Conservation (phyloP, 2,329 filamentous ascomycete species). For the Dothistroma pini region DNA sequence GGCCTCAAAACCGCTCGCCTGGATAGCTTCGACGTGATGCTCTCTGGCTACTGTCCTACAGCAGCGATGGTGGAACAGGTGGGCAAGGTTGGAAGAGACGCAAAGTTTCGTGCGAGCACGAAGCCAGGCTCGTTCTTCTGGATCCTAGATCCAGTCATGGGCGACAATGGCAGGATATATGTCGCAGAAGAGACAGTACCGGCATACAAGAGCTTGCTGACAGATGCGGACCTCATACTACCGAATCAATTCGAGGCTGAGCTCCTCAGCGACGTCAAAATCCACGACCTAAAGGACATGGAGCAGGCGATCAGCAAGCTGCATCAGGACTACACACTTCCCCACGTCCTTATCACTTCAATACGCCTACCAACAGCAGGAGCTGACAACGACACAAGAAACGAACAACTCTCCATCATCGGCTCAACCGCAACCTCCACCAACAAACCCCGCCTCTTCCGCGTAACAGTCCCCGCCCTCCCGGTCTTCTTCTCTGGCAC, state of each 20-base stretch:
- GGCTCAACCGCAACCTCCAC: slow-evolving; percentile 68
- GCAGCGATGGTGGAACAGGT: slow-evolving; percentile 80
- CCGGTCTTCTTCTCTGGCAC: slow-evolving; percentile 96
- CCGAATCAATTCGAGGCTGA: slow-evolving; percentile 98
- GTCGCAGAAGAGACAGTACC: slow-evolving; percentile 89
- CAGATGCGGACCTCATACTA: slow-evolving; percentile 82
- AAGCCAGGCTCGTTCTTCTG: slow-evolving; percentile 83
- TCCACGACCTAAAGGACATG: slow-evolving; percentile 70
- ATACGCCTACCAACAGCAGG: slow-evolving; percentile 61
- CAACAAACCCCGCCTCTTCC: slow-evolving; percentile 75
- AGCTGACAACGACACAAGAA: slow-evolving; percentile 2
- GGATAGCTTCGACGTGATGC: slow-evolving; percentile 87
- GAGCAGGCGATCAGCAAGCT: slow-evolving; percentile 70
- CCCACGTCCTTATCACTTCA: slow-evolving; percentile 90
- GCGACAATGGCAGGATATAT: slow-evolving; percentile 88
- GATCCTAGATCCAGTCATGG: slow-evolving; percentile 98
- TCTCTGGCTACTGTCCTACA: slow-evolving; percentile 91
- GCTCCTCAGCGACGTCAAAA: slow-evolving; percentile 81
- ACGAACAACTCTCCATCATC: slow-evolving; percentile 53
- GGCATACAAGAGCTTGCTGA: slow-evolving; percentile 76
- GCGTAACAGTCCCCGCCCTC: slow-evolving; percentile 78
- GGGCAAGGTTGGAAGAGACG: slow-evolving; percentile 75
- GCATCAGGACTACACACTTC: slow-evolving; percentile 68
- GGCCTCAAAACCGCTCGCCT: slow-evolving; percentile 81
- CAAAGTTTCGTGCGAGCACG: slow-evolving; percentile 61